These are phyloP conservation scores for Fomes fomentarius DNA, from an alignment of 1,284 basidiomycete genomes.

Conservation along the genomic window DNA sequence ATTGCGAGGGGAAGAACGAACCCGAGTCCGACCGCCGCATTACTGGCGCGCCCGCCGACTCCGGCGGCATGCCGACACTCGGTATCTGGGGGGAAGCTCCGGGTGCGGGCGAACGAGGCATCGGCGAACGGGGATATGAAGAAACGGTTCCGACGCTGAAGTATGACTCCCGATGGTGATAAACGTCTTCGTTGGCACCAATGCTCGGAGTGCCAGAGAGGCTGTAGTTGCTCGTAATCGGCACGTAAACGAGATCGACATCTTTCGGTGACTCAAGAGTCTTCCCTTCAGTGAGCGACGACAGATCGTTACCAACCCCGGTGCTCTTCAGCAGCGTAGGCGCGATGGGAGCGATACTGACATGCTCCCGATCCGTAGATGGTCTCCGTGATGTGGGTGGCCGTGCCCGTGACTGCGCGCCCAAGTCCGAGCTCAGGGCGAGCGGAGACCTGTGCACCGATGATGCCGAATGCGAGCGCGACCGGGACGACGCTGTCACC, in stretches of 20 bases:
- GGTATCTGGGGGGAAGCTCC: conserved; percentile 26
- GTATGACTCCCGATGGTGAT: conserved; percentile 39
- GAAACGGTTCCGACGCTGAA: conserved; percentile 34
- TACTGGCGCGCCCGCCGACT: conserved; percentile 9
- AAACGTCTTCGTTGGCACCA: conserved; percentile 31
- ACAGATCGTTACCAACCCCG: conserved; percentile 48
- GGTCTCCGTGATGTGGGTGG: conserved; percentile 39
- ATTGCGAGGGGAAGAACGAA: conserved; percentile 23
- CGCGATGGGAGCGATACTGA: conserved; percentile 94
- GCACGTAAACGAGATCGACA: conserved; percentile 76
- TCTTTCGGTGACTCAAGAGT: conserved; percentile 25
- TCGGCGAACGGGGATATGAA: conserved; percentile 19
- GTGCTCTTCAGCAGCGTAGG: conserved; percentile 91
- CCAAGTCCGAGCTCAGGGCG: conserved; percentile 20
- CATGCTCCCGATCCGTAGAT: conserved; percentile 56
- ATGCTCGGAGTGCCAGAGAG: conserved; percentile 30
- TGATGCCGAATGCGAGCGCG: conserved; percentile 46
- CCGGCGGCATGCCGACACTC: conserved; percentile 25
- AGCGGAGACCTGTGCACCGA: conserved; percentile 24
- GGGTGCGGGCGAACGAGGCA: conserved; percentile 15
- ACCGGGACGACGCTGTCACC: conserved; percentile 41
- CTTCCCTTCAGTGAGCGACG: conserved; percentile 33
- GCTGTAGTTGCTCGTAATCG: conserved; percentile 53
- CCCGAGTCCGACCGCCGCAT: conserved; percentile 12
- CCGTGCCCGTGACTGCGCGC: conserved; percentile 26